phyloP scores from a whole-genome alignment of 2,329 filamentous ascomycete genomes.

The Cytospora piceae region DNA sequence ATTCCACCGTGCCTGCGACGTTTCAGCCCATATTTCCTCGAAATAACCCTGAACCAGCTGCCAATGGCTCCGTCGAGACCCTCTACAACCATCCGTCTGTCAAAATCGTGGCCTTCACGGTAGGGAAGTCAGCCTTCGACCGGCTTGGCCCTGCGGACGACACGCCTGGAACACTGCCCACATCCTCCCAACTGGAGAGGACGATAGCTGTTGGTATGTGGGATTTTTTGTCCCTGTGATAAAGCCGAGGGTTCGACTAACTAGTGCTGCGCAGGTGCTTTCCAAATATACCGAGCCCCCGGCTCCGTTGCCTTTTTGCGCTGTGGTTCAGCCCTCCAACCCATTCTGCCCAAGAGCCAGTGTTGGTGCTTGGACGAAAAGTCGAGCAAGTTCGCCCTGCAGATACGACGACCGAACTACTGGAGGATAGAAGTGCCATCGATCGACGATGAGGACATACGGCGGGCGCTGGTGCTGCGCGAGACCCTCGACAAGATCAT shows the following conservation, averaged over 20 bases:
- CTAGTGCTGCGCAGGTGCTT: constrained; percentile 42
- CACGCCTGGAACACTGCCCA: constrained; percentile 68
- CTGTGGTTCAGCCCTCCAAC: constrained; percentile 80
- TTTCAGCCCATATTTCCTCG: constrained; percentile 44
- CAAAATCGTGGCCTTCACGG: constrained; percentile 65
- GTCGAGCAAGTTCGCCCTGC: constrained; percentile 80
- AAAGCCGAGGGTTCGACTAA: not conserved
- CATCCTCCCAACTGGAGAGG: constrained; percentile 75
- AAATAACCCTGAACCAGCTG: constrained; percentile 34
- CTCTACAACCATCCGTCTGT: constrained; percentile 75
- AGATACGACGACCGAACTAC: constrained; percentile 81
- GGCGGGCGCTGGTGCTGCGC: constrained; percentile 69
- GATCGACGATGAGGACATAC: constrained; percentile 63
- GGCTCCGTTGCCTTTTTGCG: constrained; percentile 87
- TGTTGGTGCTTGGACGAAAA: constrained; percentile 91
- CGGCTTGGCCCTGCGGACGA: constrained; percentile 44
- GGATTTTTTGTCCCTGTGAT: not conserved
- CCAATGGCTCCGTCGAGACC: constrained; percentile 60
- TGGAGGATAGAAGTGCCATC: constrained; percentile 88
- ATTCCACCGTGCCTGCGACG: constrained; percentile 35
- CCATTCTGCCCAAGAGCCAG: constrained; percentile 87
- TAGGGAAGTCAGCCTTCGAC: constrained; percentile 36
- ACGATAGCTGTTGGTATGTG: constrained; percentile 75
- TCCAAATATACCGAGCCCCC: constrained; percentile 84
- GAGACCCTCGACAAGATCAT: constrained; percentile 72